Evolutionary conservation across 2,329 filamentous ascomycete genomes (phyloP), one percentile per base, ranked within the genome.

Genomic region (Neofusicoccum cordaticola): DNA sequence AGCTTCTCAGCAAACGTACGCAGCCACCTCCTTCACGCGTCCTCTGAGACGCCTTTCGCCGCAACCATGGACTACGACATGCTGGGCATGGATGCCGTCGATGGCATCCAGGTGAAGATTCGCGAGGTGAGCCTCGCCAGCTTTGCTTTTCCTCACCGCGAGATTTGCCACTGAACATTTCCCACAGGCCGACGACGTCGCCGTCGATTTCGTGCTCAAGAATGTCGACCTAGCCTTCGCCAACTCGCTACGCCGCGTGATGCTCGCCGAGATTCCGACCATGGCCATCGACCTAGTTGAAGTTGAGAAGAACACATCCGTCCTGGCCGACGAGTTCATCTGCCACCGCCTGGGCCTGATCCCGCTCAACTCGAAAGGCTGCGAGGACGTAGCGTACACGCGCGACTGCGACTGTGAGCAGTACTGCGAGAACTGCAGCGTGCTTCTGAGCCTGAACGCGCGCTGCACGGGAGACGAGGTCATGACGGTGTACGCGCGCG

Each of bases 391-490:
- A 67, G 84, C 90, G 68, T 97, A 97, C 81, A 90, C 91, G 56
- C 90, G 94, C 73, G 94, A 98, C 79, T 99, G 95, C 82, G 92
- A 96, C 74, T 99, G 95, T 83, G 94, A 97, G 72, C 90, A 94
- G 72, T 92, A 93, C 81, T 99, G 95, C 82, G 91, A 96, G 69
- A 87, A 90, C 71, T 99, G 95, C 83, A 91, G 90, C 70, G 91
- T 98, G 58, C 90, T 88, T 27, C 86, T 99, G 34, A 89, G 86
- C 3, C 85, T 99, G 44, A 89, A 97, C 73, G 94, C 92, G 47
- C 89, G 91, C 74, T 97, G 93, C 79, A 93, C 88, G 2, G 86
- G 87, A 58, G 92, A 95, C 71, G 90, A 94, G 68, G 90, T 94
- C 66, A 95, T 99, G 88, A 92, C 91, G 73, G 92, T 99, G 9